phyloP scores from a whole-genome alignment of 345 rosid species.

The Rhizophora apiculata region DNA sequence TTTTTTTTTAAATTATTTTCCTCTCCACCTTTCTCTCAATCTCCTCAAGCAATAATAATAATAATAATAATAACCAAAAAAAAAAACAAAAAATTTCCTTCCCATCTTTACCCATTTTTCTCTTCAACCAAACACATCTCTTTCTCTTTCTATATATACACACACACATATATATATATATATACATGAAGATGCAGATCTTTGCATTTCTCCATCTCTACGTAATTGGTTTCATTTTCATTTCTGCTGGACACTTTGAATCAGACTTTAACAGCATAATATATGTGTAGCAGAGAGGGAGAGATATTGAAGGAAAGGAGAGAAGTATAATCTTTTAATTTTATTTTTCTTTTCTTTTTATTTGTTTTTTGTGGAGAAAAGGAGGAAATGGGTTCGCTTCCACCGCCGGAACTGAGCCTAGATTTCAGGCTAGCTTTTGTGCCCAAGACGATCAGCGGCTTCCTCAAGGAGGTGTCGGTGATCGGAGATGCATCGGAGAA shows the following conservation, averaged over 20 bases:
- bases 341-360: neutral
- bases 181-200: constrained; percentile 26
- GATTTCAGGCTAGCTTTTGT: constrained; percentile 48
- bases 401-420: constrained; percentile 61
- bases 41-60: neutral
- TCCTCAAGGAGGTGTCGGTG: constrained; percentile 44
- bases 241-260: neutral
- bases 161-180: constrained; percentile 9
- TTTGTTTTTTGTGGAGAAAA: neutral
- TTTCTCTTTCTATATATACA: neutral
- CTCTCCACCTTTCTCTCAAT: neutral
- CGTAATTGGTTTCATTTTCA: neutral
- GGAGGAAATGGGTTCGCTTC: constrained; percentile 50
- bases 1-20: neutral
- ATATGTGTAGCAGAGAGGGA: neutral
- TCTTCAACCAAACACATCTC: neutral
- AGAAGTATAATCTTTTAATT: neutral
- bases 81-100: constrained; percentile 1
- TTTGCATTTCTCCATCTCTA: constrained; percentile 20
- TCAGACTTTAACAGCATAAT: neutral
- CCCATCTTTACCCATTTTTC: neutral
- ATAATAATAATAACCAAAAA: neutral
- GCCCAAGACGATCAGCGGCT: constrained; percentile 52
- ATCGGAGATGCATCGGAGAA: constrained; percentile 44
- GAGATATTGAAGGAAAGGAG: neutral